Conservation (phyloP, 768 basidiomycete species). For the Tylopilus plumbeoviolaceoides region DNA sequence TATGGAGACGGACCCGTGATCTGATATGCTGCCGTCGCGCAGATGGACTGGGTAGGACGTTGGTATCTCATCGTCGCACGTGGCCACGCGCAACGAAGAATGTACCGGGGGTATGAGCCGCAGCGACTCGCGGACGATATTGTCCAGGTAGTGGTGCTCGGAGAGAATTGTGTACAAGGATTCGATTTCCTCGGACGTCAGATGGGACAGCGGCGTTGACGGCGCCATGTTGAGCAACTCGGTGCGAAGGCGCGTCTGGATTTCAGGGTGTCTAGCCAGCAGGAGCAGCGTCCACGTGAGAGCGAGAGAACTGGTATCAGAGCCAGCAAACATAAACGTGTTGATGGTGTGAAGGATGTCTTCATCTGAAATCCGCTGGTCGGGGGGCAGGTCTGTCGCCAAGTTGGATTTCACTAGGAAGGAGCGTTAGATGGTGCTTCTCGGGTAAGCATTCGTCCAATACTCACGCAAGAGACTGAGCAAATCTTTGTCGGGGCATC, state of each 20-base stretch:
- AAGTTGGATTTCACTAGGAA: slow-evolving; percentile 76
- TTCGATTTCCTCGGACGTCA: slow-evolving; percentile 63
- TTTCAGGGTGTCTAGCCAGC: slow-evolving; percentile 59
- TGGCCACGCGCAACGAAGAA: slow-evolving; percentile 76
- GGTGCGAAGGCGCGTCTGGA: slow-evolving; percentile 67
- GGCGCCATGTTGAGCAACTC: slow-evolving; percentile 56
- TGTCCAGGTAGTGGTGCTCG: slow-evolving; percentile 67
- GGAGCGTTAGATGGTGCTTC: slow-evolving; percentile 5
- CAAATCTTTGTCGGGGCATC: slow-evolving; percentile 66
- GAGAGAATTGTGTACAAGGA: slow-evolving; percentile 55
- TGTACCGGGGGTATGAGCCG: slow-evolving; percentile 81
- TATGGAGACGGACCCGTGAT: slow-evolving; percentile 44
- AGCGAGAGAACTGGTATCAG: slow-evolving; percentile 80
- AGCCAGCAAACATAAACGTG: slow-evolving; percentile 88
- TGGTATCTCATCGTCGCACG: slow-evolving; percentile 74
- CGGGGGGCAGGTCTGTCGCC: slow-evolving; percentile 60
- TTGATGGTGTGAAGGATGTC: slow-evolving; percentile 85
- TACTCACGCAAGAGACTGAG: slow-evolving; percentile 70
- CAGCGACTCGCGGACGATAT: slow-evolving; percentile 70
- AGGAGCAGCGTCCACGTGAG: slow-evolving; percentile 82
- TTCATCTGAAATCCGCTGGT: slow-evolving; percentile 78
- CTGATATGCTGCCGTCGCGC: slow-evolving; percentile 42
- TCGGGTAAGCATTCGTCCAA: background rate
- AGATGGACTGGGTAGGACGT: slow-evolving; percentile 57
- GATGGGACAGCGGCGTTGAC: slow-evolving; percentile 35